These are phyloP conservation scores for Trichoderma virens DNA, from an alignment of 495 filamentous ascomycete genomes.

Conservation along the genomic window DNA sequence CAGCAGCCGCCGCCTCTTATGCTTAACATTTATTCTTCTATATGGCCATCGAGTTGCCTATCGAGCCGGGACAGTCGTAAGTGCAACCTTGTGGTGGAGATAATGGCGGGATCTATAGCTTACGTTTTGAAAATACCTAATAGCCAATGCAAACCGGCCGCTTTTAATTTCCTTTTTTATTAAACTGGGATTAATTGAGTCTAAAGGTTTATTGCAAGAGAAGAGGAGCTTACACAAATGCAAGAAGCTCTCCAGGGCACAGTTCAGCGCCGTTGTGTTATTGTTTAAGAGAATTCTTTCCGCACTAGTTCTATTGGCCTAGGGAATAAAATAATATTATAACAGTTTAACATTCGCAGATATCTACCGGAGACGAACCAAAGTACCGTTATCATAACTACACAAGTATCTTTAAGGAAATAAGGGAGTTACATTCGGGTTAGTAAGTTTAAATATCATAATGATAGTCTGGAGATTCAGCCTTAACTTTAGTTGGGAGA, in stretches of 20 bases:
- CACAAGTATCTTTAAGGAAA: not conserved
- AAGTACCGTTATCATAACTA: not conserved
- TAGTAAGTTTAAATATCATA: not conserved
- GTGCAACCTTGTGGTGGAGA: not conserved
- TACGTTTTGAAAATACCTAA: not conserved
- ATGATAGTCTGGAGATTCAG: not conserved
- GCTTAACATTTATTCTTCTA: not conserved
- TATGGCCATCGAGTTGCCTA: not conserved
- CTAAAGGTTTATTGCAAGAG: not conserved
- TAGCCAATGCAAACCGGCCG: not conserved
- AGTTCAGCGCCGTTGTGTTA: not conserved
- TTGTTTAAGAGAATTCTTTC: not conserved
- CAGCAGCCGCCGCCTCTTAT: not conserved
- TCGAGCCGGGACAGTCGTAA: not conserved
- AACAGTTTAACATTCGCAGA: not conserved
- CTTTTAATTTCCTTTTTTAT: not conserved
- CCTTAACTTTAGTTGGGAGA: not conserved
- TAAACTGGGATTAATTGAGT: not conserved
- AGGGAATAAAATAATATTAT: not conserved
- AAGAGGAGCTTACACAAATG: not conserved
- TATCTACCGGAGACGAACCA: not conserved
- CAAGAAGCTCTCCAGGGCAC: not conserved
- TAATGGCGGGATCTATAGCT: not conserved
- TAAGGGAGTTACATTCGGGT: not conserved
- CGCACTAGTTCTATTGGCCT: not conserved